Conservation (phyloP, 163 green algal genomes). For the Volvox carteri region DNA sequence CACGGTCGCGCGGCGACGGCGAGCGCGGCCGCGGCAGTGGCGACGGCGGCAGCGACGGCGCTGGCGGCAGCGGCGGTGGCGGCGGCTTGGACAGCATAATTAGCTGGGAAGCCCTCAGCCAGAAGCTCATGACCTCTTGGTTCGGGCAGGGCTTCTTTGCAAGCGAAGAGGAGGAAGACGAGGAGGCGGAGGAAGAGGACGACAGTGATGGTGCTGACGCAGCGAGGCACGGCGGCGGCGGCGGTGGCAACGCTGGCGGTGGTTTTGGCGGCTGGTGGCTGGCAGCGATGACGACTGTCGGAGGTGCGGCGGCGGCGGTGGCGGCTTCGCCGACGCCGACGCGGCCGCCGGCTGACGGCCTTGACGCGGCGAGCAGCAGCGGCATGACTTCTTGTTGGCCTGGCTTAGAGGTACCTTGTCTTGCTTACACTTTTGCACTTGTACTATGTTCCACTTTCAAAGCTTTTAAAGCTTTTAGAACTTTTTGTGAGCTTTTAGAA, state of each 20-base stretch:
- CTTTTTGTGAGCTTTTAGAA: too few species aligned
- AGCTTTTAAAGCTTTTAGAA: too few species aligned
- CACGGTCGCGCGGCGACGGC: neutral
- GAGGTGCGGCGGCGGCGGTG: neutral
- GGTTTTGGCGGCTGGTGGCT: conserved; percentile 38
- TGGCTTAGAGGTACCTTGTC: conserved; percentile 38
- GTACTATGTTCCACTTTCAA: too few species aligned
- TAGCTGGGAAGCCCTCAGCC: conserved; percentile 45
- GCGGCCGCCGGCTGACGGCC: neutral
- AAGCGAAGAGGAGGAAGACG: conserved; percentile 4
- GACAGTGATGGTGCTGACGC: neutral
- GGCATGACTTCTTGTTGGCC: conserved; percentile 46
- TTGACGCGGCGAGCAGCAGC: neutral
- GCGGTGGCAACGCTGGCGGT: neutral
- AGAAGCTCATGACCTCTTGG: conserved; percentile 50
- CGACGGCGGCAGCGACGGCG: neutral
- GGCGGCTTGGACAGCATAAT: neutral
- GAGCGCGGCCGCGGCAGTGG: neutral
- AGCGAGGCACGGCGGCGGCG: neutral
- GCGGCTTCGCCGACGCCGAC: too few species aligned
- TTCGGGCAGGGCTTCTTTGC: conserved; percentile 51
- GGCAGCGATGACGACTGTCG: neutral
- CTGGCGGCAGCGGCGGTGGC: neutral
- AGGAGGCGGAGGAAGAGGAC: neutral
- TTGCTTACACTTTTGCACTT: too few species aligned